Percentiles rank a stretch among this genome's conserved stretches.
phyloP scores from a whole-genome alignment of 805 yeast genomes.

The Spathaspora arborariae region DNA sequence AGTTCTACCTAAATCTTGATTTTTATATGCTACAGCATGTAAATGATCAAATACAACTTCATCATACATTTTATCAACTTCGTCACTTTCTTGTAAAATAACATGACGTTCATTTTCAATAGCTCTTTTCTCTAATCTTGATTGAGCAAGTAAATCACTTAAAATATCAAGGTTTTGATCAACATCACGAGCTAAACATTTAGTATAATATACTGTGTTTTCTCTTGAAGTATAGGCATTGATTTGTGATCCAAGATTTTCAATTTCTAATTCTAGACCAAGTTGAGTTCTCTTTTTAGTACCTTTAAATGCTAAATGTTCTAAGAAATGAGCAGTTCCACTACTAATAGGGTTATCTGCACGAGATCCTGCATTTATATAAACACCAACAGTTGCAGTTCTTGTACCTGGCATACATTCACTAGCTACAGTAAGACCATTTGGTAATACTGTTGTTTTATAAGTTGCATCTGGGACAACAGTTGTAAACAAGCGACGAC shows the following conservation, averaged over 20 bases:
- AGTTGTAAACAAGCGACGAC: constrained; percentile 1
- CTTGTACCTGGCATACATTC: constrained; percentile 82
- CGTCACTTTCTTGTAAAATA: constrained; percentile 93
- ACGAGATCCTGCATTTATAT: constrained; percentile 98
- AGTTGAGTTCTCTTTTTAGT: constrained; percentile 77
- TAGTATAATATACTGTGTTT: constrained; percentile 94
- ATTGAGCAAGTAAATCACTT: constrained; percentile 83
- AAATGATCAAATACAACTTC: constrained; percentile 97
- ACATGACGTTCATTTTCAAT: constrained; percentile 96
- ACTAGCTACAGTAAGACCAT: constrained; percentile 93
- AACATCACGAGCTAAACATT: constrained; percentile 75
- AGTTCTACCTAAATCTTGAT: constrained; percentile 94
- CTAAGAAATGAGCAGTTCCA: constrained; percentile 97
- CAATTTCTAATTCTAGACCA: constrained; percentile 86
- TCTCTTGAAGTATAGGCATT: constrained; percentile 99
- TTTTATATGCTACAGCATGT: constrained; percentile 86
- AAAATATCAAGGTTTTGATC: constrained; percentile 83
- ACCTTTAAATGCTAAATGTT: constrained; percentile 96
- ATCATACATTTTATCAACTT: constrained; percentile 97
- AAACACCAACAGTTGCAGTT: constrained; percentile 97
- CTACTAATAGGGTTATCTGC: constrained; percentile 84
- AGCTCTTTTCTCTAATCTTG: constrained; percentile 76
- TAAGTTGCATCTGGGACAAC: constrained; percentile 20
- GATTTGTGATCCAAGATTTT: constrained; percentile 92
- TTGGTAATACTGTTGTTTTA: constrained; percentile 70